Percentiles rank a stretch among this genome's conserved stretches.
Conservation (phyloP, 2,329 filamentous ascomycete genomes). For the Penicillium olsonii region DNA sequence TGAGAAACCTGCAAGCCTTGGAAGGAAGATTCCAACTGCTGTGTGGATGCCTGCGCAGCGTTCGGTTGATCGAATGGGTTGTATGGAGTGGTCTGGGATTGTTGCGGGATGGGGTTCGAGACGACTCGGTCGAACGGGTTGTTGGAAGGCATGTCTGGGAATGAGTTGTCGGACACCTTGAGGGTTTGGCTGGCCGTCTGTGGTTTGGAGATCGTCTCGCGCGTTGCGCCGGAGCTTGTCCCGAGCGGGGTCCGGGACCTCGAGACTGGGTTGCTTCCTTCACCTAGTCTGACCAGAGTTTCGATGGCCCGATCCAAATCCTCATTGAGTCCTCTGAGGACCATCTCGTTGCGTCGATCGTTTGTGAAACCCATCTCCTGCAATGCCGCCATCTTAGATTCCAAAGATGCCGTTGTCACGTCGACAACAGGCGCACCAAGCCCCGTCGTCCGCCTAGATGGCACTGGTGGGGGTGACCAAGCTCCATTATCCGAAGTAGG, state of each 20-base stretch:
- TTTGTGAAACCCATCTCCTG: slow-evolving; percentile 92
- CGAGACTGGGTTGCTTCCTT: slow-evolving; percentile 57
- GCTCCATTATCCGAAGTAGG: slow-evolving; percentile 27
- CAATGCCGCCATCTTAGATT: slow-evolving; percentile 74
- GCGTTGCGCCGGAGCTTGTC: slow-evolving; percentile 20
- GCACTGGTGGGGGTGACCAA: slow-evolving; percentile 28
- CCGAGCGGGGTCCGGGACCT: slow-evolving; percentile 58
- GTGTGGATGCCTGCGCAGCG: slow-evolving; percentile 27
- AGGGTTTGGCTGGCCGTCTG: slow-evolving; percentile 43
- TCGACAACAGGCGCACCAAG: slow-evolving; percentile 69
- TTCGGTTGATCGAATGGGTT: slow-evolving; percentile 68
- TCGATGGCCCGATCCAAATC: slow-evolving; percentile 86
- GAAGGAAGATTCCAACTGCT: slow-evolving; percentile 66
- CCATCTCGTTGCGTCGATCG: slow-evolving; percentile 74
- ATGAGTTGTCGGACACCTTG: slow-evolving; percentile 3
- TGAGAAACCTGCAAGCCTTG: slow-evolving; percentile 73
- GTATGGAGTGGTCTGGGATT: slow-evolving; percentile 43
- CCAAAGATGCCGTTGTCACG: slow-evolving; percentile 51
- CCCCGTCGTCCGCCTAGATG: slow-evolving; percentile 36
- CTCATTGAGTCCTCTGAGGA: slow-evolving; percentile 80
- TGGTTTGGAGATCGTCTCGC: slow-evolving; percentile 21
- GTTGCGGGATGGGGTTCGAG: slow-evolving; percentile 38
- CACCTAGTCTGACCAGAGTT: slow-evolving; percentile 77
- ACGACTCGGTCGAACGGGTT: slow-evolving; percentile 67
- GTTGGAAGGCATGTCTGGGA: slow-evolving; percentile 32